These are phyloP conservation scores for Rutstroemia sp. DNA, from an alignment of 2,329 filamentous ascomycete genomes.

Conservation along the genomic window DNA sequence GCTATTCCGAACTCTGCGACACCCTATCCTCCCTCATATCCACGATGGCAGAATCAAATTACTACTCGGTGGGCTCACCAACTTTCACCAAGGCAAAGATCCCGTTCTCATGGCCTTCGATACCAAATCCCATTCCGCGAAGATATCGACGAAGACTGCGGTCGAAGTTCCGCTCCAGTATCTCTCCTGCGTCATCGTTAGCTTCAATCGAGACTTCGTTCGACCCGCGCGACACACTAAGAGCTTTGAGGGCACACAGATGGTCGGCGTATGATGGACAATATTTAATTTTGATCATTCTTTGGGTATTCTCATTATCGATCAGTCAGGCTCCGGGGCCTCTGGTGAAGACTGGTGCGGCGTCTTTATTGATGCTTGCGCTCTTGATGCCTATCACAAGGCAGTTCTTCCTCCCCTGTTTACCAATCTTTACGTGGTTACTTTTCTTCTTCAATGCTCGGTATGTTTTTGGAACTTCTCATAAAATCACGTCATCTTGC, in stretches of 20 bases:
- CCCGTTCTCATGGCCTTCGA: slow-evolving; percentile 39
- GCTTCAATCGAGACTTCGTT: slow-evolving; percentile 74
- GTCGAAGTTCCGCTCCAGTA: slow-evolving; percentile 59
- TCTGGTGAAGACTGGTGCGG: slow-evolving; percentile 65
- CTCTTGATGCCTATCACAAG: slow-evolving; percentile 76
- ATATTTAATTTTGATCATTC: slow-evolving; percentile 65
- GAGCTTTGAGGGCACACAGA: slow-evolving; percentile 65
- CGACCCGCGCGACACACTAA: slow-evolving; percentile 70
- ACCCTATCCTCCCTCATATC: background rate
- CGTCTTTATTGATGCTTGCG: slow-evolving; percentile 59
- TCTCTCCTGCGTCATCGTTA: slow-evolving; percentile 64
- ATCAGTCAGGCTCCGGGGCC: slow-evolving; percentile 75
- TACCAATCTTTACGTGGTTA: slow-evolving; percentile 79
- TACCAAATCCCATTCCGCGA: slow-evolving; percentile 51
- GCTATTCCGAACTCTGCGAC: background rate
- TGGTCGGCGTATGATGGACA: slow-evolving; percentile 83
- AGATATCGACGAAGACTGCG: slow-evolving; percentile 59
- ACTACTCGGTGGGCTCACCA: slow-evolving; percentile 21
- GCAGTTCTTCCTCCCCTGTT: slow-evolving; percentile 84
- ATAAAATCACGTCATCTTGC: background rate
- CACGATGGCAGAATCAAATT: slow-evolving; percentile 21
- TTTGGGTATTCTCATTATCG: slow-evolving; percentile 76
- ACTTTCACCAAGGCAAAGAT: slow-evolving; percentile 27
- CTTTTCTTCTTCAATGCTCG: slow-evolving; percentile 71
- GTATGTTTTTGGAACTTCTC: slow-evolving; percentile 47